phyloP scores from a whole-genome alignment of 1,139 yeast genomes.

The Yamadazyma diospyri region DNA sequence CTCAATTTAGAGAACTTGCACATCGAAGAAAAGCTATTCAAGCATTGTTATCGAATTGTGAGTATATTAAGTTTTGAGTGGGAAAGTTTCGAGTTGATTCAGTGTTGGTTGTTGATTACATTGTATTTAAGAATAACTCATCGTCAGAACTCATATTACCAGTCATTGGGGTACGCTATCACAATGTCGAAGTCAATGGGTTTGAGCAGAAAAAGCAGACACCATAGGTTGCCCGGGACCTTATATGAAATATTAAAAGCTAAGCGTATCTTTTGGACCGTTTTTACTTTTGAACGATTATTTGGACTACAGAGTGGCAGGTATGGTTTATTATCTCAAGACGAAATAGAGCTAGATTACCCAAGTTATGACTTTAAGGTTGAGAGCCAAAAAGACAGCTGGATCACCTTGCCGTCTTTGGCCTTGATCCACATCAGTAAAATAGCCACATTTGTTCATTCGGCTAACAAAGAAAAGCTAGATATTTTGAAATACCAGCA shows the following conservation, averaged over 20 bases:
- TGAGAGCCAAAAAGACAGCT: constrained; percentile 42
- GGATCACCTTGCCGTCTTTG: constrained; percentile 52
- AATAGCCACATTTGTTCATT: constrained; percentile 35
- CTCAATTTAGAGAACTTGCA: constrained; percentile 27
- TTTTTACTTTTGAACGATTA: constrained; percentile 53
- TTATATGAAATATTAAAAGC: constrained; percentile 51
- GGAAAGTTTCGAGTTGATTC: constrained; percentile 65
- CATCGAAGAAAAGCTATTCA: constrained; percentile 52
- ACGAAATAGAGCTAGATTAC: constrained; percentile 28
- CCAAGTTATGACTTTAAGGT: constrained; percentile 32
- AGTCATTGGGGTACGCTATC: constrained; percentile 53
- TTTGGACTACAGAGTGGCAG: constrained; percentile 57
- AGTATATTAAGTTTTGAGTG: constrained; percentile 57
- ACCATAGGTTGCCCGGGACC: constrained; percentile 17
- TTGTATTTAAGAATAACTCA: constrained; percentile 54
- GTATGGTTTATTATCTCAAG: constrained; percentile 34
- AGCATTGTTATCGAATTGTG: constrained; percentile 46
- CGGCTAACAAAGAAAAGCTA: constrained; percentile 24
- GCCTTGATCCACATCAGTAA: constrained; percentile 45
- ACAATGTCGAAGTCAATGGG: constrained; percentile 59
- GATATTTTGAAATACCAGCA: constrained; percentile 31
- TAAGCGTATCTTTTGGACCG: constrained; percentile 55
- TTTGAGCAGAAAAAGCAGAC: constrained; percentile 25
- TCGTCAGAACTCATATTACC: constrained; percentile 54
- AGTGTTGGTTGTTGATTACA: constrained; percentile 56